Evolutionary conservation across 2,329 filamentous ascomycete species (phyloP).

Genomic region (Aspergillus piperis): DNA sequence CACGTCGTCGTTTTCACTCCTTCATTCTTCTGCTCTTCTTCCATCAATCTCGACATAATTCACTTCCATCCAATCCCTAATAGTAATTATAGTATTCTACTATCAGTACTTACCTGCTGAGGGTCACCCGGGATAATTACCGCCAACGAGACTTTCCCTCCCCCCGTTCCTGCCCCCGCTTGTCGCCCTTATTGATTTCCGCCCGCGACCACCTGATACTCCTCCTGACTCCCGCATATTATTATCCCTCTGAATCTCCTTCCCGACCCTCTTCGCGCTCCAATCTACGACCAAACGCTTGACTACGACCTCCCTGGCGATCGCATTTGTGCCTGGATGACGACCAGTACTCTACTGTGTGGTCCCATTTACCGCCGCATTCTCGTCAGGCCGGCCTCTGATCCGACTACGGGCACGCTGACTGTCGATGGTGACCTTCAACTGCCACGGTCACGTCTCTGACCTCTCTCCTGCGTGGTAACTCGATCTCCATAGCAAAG

Average conservation of each 20-base stretch:
- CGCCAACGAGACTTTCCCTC: background rate
- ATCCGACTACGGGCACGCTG: slow-evolving; percentile 29
- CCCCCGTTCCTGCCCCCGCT: slow-evolving; percentile 3
- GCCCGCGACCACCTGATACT: slow-evolving; percentile 1
- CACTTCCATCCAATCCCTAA: background rate
- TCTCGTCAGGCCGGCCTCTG: slow-evolving; percentile 13
- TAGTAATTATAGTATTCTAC: background rate
- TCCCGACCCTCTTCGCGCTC: background rate
- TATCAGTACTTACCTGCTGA: too few relatives aligned
- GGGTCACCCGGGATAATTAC: background rate
- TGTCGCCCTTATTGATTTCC: background rate
- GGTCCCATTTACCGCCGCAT: slow-evolving; percentile 9
- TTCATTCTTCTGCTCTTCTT: background rate
- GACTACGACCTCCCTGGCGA: background rate
- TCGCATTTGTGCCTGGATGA: slow-evolving; percentile 28
- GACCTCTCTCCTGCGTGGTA: slow-evolving; percentile 31
- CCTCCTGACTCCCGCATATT: background rate
- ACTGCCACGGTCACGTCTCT: slow-evolving; percentile 29
- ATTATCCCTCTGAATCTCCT: background rate
- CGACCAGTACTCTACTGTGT: slow-evolving; percentile 19
- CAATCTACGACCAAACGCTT: background rate
- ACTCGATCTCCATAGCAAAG: slow-evolving; percentile 28
- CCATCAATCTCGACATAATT: background rate
- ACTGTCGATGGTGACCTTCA: slow-evolving; percentile 37
- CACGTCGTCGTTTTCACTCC: background rate